A percentile compares a stretch with the other conserved stretches of the same genome.
Evolutionary conservation across 2,329 filamentous ascomycete species (phyloP).

Genomic region (Harringtonia lauricola): DNA sequence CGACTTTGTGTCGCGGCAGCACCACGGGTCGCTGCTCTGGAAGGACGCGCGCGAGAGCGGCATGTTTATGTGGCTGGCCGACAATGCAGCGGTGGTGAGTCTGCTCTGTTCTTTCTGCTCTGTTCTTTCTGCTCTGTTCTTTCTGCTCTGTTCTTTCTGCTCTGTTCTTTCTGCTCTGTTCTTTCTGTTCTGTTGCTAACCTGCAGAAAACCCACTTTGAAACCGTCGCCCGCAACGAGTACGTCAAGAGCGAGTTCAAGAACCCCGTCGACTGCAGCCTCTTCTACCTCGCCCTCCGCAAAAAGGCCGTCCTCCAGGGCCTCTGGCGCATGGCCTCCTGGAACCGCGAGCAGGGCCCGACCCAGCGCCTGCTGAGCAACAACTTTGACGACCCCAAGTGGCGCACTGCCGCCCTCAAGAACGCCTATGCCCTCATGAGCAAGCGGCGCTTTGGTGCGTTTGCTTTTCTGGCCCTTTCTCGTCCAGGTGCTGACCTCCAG

Average conservation of each 20-base stretch:
- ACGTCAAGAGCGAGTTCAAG: constrained; percentile 75
- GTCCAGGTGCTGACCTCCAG: constrained; percentile 27
- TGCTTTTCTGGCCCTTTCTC: too few species aligned
- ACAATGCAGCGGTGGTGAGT: constrained; percentile 62
- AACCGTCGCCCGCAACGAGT: constrained; percentile 83
- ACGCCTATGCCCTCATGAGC: constrained; percentile 89
- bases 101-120: constrained; percentile 5
- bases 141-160: neutral
- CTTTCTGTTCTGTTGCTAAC: neutral
- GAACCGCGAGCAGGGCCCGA: constrained; percentile 76
- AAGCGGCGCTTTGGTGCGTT: constrained; percentile 69
- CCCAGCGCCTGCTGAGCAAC: constrained; percentile 71
- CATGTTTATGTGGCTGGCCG: constrained; percentile 89
- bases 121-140: constrained; percentile 5
- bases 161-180: constrained; percentile 4
- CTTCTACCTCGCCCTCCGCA: constrained; percentile 81
- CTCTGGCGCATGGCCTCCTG: constrained; percentile 92
- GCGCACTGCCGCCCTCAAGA: constrained; percentile 84
- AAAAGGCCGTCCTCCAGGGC: constrained; percentile 82
- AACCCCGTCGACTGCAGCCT: constrained; percentile 86
- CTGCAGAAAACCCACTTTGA: constrained; percentile 68
- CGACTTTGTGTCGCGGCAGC: constrained; percentile 72
- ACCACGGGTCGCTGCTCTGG: constrained; percentile 73
- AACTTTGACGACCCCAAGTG: constrained; percentile 83
- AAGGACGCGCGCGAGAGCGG: constrained; percentile 75